Evolutionary conservation across 2,329 filamentous ascomycete genomes (phyloP).

Genomic region (Atkinsonella hypoxylon): DNA sequence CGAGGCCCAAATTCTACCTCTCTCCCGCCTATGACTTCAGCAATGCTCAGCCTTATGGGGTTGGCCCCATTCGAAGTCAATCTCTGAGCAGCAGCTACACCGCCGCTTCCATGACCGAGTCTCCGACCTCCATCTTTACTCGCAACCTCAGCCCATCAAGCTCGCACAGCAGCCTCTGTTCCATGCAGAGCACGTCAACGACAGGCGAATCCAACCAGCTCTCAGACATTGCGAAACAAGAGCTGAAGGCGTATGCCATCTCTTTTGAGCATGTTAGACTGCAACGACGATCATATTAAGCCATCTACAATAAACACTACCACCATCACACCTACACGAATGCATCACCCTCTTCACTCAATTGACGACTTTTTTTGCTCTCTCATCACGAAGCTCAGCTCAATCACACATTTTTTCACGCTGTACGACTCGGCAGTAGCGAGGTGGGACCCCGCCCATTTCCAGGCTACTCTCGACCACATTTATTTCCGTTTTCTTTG

Average conservation of each 20-base stretch:
- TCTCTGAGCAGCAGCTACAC: slow-evolving; percentile 14
- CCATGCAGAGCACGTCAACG: slow-evolving; percentile 53
- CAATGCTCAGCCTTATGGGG: slow-evolving; percentile 46
- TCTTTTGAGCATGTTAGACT: slow-evolving; percentile 73
- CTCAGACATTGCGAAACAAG: slow-evolving; percentile 65
- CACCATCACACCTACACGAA: background rate
- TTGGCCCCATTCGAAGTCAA: slow-evolving; percentile 29
- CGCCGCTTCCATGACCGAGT: slow-evolving; percentile 15
- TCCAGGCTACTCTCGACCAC: background rate
- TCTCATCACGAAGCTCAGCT: slow-evolving; percentile 1
- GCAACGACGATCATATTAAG: slow-evolving; percentile 44
- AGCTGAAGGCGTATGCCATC: slow-evolving; percentile 75
- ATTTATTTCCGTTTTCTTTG: slow-evolving; percentile 19
- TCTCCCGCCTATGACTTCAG: slow-evolving; percentile 66
- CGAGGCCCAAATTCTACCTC: slow-evolving; percentile 48
- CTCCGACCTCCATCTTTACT: slow-evolving; percentile 10
- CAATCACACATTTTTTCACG: slow-evolving; percentile 9
- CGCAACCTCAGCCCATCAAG: slow-evolving; percentile 56
- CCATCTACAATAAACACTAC: background rate
- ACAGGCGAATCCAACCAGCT: slow-evolving; percentile 43
- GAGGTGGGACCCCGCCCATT: background rate
- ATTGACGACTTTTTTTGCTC: background rate
- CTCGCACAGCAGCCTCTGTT: slow-evolving; percentile 75
- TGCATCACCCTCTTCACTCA: slow-evolving; percentile 1
- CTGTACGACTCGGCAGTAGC: slow-evolving; percentile 6